phyloP scores from a whole-genome alignment of 1,139 yeast genomes.

The Scheffersomyces insectosa region DNA sequence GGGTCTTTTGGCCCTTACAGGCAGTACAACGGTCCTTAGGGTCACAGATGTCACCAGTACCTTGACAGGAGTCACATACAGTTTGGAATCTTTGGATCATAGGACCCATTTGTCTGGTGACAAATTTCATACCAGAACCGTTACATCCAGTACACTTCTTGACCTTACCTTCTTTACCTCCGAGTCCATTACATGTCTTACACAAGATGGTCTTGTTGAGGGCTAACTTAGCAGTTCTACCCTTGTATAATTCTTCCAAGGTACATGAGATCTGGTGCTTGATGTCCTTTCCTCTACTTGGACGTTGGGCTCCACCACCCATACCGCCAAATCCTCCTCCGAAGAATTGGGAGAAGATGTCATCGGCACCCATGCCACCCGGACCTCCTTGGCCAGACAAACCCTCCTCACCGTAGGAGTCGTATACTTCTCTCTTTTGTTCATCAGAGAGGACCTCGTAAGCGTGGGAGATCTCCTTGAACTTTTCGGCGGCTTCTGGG shows the following conservation, averaged over 20 bases:
- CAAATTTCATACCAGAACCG: constrained; percentile 90
- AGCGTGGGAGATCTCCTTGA: constrained; percentile 88
- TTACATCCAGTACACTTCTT: constrained; percentile 82
- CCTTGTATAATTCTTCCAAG: constrained; percentile 91
- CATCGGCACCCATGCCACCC: constrained; percentile 76
- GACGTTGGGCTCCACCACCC: constrained; percentile 76
- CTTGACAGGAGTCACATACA: constrained; percentile 88
- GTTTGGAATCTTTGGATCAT: constrained; percentile 98
- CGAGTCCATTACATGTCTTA: constrained; percentile 87
- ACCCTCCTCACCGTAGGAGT: constrained; percentile 92
- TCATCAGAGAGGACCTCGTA: constrained; percentile 86
- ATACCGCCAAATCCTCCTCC: constrained; percentile 67
- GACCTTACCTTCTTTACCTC: constrained; percentile 92
- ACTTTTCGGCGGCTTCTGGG: constrained; percentile 94
- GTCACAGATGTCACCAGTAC: constrained; percentile 87
- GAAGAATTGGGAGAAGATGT: constrained; percentile 90
- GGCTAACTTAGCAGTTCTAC: constrained; percentile 92
- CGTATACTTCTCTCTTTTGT: constrained; percentile 87
- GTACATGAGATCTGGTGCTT: constrained; percentile 85
- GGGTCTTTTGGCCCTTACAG: constrained; percentile 89
- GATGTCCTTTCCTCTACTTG: constrained; percentile 85
- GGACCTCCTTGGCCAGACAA: constrained; percentile 73
- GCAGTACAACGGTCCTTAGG: constrained; percentile 85
- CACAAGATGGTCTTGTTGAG: constrained; percentile 90
- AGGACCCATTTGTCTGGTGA: constrained; percentile 99